phyloP scores from a whole-genome alignment of 768 basidiomycete genomes.

The Lactarius hatsudake region DNA sequence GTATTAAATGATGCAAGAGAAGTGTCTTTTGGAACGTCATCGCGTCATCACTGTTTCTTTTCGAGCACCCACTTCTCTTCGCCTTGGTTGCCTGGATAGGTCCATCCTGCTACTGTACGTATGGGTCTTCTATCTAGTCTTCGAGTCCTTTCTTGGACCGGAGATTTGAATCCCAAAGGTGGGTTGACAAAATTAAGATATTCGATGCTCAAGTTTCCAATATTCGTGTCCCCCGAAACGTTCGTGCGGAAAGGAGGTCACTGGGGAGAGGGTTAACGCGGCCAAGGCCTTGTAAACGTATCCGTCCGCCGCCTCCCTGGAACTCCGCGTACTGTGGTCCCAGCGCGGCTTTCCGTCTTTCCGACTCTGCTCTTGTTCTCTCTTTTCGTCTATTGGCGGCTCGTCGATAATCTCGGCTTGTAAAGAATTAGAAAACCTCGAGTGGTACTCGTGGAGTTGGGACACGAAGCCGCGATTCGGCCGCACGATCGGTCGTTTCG shows the following conservation, averaged over 20 bases:
- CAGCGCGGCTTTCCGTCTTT: neutral
- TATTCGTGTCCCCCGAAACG: slow-evolving; percentile 2
- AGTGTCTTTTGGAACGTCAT: neutral
- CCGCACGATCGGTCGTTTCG: slow-evolving; percentile 30
- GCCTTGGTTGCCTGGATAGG: neutral
- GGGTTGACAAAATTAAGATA: neutral
- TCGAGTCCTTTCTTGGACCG: neutral
- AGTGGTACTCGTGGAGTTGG: slow-evolving; percentile 32
- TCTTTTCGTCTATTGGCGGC: neutral
- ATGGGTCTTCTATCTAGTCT: neutral
- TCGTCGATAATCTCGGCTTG: slow-evolving; percentile 3
- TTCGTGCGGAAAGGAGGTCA: neutral
- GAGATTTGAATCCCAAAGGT: neutral
- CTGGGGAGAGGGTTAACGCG: neutral
- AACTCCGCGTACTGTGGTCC: neutral
- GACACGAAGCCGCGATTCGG: slow-evolving; percentile 36
- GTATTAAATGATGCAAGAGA: neutral
- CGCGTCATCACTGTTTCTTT: neutral
- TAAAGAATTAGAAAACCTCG: slow-evolving; percentile 6
- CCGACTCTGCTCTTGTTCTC: neutral
- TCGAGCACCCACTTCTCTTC: neutral
- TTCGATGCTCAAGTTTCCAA: slow-evolving; percentile 5
- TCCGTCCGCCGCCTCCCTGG: neutral
- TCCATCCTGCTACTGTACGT: neutral
- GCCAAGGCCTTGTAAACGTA: neutral